Evolutionary conservation across 23 red algal species (phyloP), one percentile per base, ranked within the genome.

Genomic region (Cyanidium caldarium): DNA sequence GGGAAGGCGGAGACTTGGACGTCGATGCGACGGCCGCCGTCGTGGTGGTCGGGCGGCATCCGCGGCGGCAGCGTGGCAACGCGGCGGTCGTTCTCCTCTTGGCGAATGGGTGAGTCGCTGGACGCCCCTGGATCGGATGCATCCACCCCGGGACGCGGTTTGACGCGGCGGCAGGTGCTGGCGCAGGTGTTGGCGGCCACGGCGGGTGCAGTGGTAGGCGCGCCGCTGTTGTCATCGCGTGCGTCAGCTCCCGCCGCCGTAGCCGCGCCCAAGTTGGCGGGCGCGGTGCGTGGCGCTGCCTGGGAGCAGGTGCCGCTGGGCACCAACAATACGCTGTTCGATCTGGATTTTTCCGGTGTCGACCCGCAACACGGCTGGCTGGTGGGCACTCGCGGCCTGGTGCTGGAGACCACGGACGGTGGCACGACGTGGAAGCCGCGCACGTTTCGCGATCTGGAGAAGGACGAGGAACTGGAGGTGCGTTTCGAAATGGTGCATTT

Each of bases 401-500:
- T 95, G 20, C 58, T 82, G 19, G 90, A 95, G 42, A 95, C 72
- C 3, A 66, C 72, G 40, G 90, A 95, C 68, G 79, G 75, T 0
- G 90, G 90, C 2, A 56, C 78, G 10, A 83, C 70, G 26, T 95
- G 90, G 90, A 42, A 85, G 36, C 76, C 83, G 26, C 83, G 90
- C 37, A 51, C 73, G 31, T 95, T 95, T 67, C 56, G 73, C 17
- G 76, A 73, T 39, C 19, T 95, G 31, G 83, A 87, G 26, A 43
- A 69, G 12, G 90, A 95, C 39, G 90, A 95, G 44, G 90, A 95
- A 77, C 72, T 95, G 31, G 87, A 95, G 69, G 87, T 87, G 72
- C 78, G 90, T 39, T 95, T 95, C 37, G 76, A 86, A 56, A 77
- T 79, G 1, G 78, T 95, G 34, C 77, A 78, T 20, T 95, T 87